Base-by-base conservation (phyloP, 1,139 yeast genomes). In the Pichia kudriavzevii region DNA sequence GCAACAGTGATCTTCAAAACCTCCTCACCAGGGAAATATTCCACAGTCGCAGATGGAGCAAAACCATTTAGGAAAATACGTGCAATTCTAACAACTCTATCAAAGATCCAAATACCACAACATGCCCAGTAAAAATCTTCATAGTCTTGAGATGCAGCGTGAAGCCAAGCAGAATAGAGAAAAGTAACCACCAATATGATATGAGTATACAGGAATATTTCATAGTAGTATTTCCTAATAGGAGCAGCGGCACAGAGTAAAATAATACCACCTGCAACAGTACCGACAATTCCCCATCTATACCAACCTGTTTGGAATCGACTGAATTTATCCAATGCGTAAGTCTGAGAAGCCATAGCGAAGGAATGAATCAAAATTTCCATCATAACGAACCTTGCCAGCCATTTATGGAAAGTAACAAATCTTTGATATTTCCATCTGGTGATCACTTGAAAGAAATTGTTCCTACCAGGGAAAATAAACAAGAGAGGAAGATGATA, bases 371-470 rank as follows among this genome's bases (percentile, higher is more conserved):
- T 55, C 23, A 69, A 40, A 1, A 64, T 59, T 42, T 63, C 55
- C 8, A 61, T 17, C 21, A 63, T 48, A 39, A 63, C 52, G 2
- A 61, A 45, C 55, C 91, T 67, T 2, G 78, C 73, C 6, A 74
- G 50, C 79, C 83, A 77, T 48, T 78, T 73, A 57, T 82, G 93
- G 53, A 75, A 67, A 16, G 70, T 61, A 39, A 76, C 61, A 52
- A 79, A 79, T 30, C 82, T 67, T 2, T 76, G 61, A 46, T 69
- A 69, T 17, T 72, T 64, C 79, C 85, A 77, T 28, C 85, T 82
- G 4, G 85, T 75, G 28, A 75, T 32, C 64, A 70, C 67, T 44
- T 74, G 72, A 48, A 81, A 56, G 34, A 80, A 58, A 52, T 80
- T 81, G 54, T 81, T 81, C 60, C 87, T 63, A 4, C 84, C 82